Conservation (phyloP, 768 basidiomycete species). For the Amanita rimosa region DNA sequence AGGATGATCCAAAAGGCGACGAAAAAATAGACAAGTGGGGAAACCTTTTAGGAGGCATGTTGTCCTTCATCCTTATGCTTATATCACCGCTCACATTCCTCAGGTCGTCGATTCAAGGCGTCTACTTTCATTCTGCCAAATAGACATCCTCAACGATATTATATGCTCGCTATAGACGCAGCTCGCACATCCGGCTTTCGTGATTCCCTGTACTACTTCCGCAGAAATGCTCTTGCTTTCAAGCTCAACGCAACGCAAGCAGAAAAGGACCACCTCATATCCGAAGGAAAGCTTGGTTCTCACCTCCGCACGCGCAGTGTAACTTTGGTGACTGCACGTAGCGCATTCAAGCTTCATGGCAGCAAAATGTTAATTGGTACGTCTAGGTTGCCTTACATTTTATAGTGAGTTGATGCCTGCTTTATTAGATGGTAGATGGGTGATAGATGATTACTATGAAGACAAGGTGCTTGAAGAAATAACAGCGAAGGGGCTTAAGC, state of each 20-base stretch:
- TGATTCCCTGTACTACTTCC: conserved; percentile 97
- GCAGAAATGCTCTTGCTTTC: conserved; percentile 80
- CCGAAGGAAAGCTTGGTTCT: conserved; percentile 75
- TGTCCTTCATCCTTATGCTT: conserved; percentile 4
- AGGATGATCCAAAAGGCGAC: conserved; percentile 79
- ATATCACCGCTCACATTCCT: not conserved
- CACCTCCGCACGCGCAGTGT: conserved; percentile 88
- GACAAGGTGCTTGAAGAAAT: conserved; percentile 70
- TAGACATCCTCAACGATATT: conserved; percentile 73
- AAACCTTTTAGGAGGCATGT: conserved; percentile 72
- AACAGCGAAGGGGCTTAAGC: conserved; percentile 67
- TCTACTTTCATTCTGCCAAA: conserved; percentile 80
- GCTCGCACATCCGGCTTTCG: conserved; percentile 93
- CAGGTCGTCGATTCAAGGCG: conserved; percentile 84
- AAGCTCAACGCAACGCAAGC: conserved; percentile 83
- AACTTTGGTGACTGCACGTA: conserved; percentile 86
- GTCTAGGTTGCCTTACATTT: not conserved
- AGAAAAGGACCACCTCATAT: conserved; percentile 91
- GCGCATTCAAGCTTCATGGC: conserved; percentile 91
- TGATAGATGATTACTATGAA: conserved; percentile 95
- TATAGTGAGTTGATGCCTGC: not conserved
- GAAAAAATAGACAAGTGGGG: conserved; percentile 85
- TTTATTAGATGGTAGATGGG: conserved; percentile 74
- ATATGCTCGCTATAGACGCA: conserved; percentile 97
- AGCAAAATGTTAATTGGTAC: conserved; percentile 80